phyloP scores from a whole-genome alignment of 139 green algal genomes.

The Chlamydomonas incerta region DNA sequence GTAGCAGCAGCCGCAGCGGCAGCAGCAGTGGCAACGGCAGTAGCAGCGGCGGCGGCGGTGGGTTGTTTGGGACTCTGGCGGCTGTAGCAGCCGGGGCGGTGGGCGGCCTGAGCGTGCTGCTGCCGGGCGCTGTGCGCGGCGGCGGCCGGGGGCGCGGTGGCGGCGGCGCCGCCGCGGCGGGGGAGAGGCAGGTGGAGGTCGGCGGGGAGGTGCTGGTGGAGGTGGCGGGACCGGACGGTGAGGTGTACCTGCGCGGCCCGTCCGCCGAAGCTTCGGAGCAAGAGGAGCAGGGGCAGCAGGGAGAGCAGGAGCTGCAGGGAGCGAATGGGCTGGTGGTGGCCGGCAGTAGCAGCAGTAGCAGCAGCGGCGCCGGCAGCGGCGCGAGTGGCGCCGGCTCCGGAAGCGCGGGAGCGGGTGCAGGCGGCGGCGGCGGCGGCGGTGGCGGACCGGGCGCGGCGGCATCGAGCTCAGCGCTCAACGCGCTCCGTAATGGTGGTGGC shows the following conservation, averaged over 20 bases:
- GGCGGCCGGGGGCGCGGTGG: neutral
- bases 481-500: too few relatives aligned
- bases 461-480: too few relatives aligned
- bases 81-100: slow-evolving; percentile 15
- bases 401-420: neutral
- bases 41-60: neutral
- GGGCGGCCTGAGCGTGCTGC: slow-evolving; percentile 9
- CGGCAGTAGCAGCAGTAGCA: too few relatives aligned
- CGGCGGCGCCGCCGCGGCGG: neutral
- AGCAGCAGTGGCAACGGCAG: neutral
- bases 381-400: neutral
- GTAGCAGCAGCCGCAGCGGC: too few relatives aligned
- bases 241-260: slow-evolving; percentile 15
- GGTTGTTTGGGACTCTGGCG: slow-evolving; percentile 11
- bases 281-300: too few relatives aligned
- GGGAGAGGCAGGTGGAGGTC: neutral
- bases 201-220: slow-evolving; percentile 22
- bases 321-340: too few relatives aligned
- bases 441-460: neutral
- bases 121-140: neutral
- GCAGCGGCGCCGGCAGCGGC: neutral
- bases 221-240: slow-evolving; percentile 3
- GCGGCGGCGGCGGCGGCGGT: neutral
- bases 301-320: too few relatives aligned
- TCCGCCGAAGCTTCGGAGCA: too few relatives aligned